Evolutionary conservation across 352 stramenopile species (phyloP), one percentile per base, ranked within the genome.

Genomic region (Pythium brachiatum): DNA sequence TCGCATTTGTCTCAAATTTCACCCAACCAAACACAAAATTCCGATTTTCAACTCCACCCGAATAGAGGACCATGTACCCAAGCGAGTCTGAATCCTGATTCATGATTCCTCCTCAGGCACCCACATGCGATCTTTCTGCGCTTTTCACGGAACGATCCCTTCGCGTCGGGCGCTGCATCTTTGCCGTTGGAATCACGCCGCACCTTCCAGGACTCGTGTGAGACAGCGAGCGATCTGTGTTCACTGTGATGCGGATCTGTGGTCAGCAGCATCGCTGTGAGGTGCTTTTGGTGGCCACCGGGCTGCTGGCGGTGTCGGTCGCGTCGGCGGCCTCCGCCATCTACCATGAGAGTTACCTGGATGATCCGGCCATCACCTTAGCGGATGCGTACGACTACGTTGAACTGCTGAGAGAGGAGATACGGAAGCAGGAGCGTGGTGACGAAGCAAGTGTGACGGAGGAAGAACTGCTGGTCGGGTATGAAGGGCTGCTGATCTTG

Each of bases 401-500:
- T 26, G 41, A 48, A 15, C n/a, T 48, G 41, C n/a, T 48, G 18
- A 25, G 15, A 18, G 20, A 15, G n/a, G 41, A 48, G n/a, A 26
- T 48, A 26, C 41, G 7, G 3, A 48, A 15, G 41, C 41, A 27
- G 21, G 18, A 26, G 41, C 11, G 15, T 26, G 41, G 16, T 3
- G 41, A 48, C 20, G 41, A n/a, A 5, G 16, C 3, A 4, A 48
- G 13, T 7, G 41, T 18, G 7, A 26, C 5, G 41, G 20, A 26
- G 3, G n/a, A 32, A 32, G 44, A 52, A 21, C 44, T 52, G 23
- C 27, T 52, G 2, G 39, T 57, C 6, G 62, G 48, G 7, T 52
- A 48, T 18, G 51, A 57, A 29, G 31, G 53, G 50, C 39, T 70
- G 15, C n/a, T 65, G 2, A 15, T 46, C n/a, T 56, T 52, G 50